These are phyloP conservation scores for Gastrolobium bilobum DNA, from an alignment of 306 rosid genomes.

Conservation along the genomic window DNA sequence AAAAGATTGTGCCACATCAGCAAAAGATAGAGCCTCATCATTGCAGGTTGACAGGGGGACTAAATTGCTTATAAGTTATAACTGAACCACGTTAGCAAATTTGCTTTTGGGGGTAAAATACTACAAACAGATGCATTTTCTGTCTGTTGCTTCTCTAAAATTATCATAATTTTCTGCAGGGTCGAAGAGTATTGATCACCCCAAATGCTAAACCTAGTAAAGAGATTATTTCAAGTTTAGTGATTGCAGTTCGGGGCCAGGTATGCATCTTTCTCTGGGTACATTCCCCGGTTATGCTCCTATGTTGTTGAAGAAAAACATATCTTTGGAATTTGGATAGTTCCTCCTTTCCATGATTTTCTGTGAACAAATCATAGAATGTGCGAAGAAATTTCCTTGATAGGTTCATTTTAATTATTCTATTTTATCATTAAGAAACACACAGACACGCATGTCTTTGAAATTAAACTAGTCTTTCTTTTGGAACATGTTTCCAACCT, in stretches of 20 bases:
- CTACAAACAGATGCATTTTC: slow-evolving; percentile 42
- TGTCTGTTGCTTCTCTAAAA: slow-evolving; percentile 41
- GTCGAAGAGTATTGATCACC: slow-evolving; percentile 82
- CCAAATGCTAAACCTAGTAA: slow-evolving; percentile 85
- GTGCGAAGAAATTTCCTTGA: background rate
- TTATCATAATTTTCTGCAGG: slow-evolving; percentile 62
- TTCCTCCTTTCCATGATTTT: slow-evolving; percentile 32
- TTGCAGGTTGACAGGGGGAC: slow-evolving; percentile 2
- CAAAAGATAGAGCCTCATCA: background rate
- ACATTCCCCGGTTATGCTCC: slow-evolving; percentile 20
- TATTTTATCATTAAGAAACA: slow-evolving; percentile 13
- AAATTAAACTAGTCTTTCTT: slow-evolving; percentile 16
- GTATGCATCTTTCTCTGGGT: slow-evolving; percentile 54
- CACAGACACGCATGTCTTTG: background rate
- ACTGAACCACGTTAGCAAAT: slow-evolving; percentile 15
- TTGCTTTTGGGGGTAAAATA: slow-evolving; percentile 33
- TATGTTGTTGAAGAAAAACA: slow-evolving; percentile 18
- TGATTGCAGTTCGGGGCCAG: slow-evolving; percentile 84
- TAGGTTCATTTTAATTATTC: slow-evolving; percentile 6
- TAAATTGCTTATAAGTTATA: background rate
- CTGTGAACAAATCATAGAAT: slow-evolving; percentile 32
- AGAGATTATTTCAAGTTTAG: slow-evolving; percentile 76
- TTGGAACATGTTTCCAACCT: slow-evolving; percentile 39
- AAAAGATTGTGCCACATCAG: slow-evolving; percentile 3
- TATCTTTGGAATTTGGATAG: slow-evolving; percentile 30